Percentiles rank a stretch among this genome's conserved stretches.
Evolutionary conservation across 2,329 filamentous ascomycete genomes (phyloP).

Genomic region (Colletotrichum lini): DNA sequence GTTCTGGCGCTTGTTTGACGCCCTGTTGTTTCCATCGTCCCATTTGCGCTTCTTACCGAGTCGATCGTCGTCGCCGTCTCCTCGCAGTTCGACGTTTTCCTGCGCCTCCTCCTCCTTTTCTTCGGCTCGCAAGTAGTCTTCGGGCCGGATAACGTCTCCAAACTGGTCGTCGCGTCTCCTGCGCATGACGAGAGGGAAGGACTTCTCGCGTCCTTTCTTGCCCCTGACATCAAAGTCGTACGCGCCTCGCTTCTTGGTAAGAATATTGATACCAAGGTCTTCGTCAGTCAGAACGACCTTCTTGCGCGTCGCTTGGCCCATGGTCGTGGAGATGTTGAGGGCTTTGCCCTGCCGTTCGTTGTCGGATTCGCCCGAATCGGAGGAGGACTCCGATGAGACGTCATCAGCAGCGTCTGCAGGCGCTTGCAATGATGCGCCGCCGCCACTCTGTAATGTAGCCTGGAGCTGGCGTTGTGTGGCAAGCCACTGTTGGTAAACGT

Average conservation of each 20-base stretch:
- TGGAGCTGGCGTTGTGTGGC: constrained; percentile 90
- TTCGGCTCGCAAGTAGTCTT: constrained; percentile 94
- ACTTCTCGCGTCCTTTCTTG: constrained; percentile 91
- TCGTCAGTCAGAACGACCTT: constrained; percentile 90
- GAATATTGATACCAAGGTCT: constrained; percentile 91
- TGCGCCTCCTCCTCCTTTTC: constrained; percentile 85
- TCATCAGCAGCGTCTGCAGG: constrained; percentile 85
- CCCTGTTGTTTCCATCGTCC: constrained; percentile 72
- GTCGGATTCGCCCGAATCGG: constrained; percentile 90
- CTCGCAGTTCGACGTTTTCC: constrained; percentile 67
- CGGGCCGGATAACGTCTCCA: constrained; percentile 91
- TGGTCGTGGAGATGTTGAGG: constrained; percentile 87
- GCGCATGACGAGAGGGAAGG: constrained; percentile 89
- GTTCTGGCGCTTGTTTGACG: constrained; percentile 73
- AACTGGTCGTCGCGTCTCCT: constrained; percentile 89
- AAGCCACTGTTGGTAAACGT: constrained; percentile 91
- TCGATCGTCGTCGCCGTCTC: constrained; percentile 69
- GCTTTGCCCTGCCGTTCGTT: constrained; percentile 92
- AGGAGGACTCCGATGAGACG: constrained; percentile 87
- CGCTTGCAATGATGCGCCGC: constrained; percentile 76
- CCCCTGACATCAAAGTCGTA: constrained; percentile 93
- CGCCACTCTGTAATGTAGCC: constrained; percentile 81
- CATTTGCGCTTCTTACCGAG: constrained; percentile 96
- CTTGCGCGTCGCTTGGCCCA: constrained; percentile 86
- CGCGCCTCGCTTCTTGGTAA: constrained; percentile 90